These are phyloP conservation scores for Capsella rubella DNA, from an alignment of 441 rosid genomes.

Conservation along the genomic window DNA sequence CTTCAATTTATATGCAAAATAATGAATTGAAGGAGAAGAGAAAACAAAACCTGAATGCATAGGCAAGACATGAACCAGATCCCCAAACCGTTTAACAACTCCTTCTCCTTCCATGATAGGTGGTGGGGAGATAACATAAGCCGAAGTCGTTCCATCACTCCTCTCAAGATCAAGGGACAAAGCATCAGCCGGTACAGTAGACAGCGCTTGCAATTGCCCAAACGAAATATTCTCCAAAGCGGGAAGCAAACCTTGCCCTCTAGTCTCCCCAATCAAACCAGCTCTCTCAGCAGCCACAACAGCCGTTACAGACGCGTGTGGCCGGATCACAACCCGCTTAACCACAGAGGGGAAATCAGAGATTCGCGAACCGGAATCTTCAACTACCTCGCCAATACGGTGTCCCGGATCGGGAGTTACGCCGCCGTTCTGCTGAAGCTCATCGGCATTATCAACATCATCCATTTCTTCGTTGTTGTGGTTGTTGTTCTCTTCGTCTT, in stretches of 20 bases:
- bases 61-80: constrained; percentile 74
- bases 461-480: constrained; percentile 53
- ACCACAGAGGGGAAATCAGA: constrained; percentile 73
- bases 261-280: constrained; percentile 55
- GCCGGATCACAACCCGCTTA: constrained; percentile 69
- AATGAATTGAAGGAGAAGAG: background rate
- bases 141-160: constrained; percentile 54
- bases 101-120: constrained; percentile 85
- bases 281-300: constrained; percentile 69
- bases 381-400: constrained; percentile 58
- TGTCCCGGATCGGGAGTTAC: constrained; percentile 60
- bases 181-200: constrained; percentile 72
- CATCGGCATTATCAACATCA: constrained; percentile 49
- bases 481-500: constrained; percentile 52
- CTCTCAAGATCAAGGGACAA: constrained; percentile 57
- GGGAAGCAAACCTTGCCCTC: constrained; percentile 46
- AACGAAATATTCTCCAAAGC: constrained; percentile 81
- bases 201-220: constrained; percentile 87
- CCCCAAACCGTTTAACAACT: constrained; percentile 78
- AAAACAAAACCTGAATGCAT: constrained; percentile 83
- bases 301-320: constrained; percentile 72
- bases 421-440: constrained; percentile 51
- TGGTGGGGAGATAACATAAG: constrained; percentile 74
- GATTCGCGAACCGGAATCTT: constrained; percentile 65
- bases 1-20: constrained; percentile 6